Base-by-base conservation (phyloP, 2,329 filamentous ascomycete genomes). In the Ophiostoma pallidulum region DNA sequence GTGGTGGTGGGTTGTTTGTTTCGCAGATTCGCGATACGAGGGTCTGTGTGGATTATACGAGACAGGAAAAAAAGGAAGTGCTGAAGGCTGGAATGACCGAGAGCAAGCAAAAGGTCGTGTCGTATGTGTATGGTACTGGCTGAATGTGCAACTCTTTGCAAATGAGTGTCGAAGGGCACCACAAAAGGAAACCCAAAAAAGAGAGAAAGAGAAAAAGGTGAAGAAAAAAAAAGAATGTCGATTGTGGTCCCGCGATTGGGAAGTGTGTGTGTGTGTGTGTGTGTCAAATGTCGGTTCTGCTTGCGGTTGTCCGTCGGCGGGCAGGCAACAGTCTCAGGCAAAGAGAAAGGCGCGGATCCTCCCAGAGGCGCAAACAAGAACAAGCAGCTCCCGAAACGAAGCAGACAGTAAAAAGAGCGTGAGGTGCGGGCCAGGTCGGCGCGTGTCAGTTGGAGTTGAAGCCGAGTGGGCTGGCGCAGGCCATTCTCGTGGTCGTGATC, bases 401-500 rank as follows among this genome's bases (percentile, higher is more conserved):
- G 37, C 28, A 37, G 24, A 31, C 29, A 29, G 26, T 41, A 33
- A 35, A 45, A 47, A 36, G 31, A 47, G 29, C 37, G 29, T 40
- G 20, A 26, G 14, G 43, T 35, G 24, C 38, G n/a, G 24, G 33
- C 18, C 26, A 16, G 18, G 43, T n/a, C 8, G 26, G 16, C 24
- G 43, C 6, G 16, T 35, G 20, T 36, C 18, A 42, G 33, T 12
- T 31, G 20, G 24, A 32, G 45, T 39, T 41, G 48, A 51, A 16
- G 31, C 12, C 42, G 43, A 47, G 35, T 53, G 41, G 52, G 47
- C 50, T 46, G 45, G 50, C 48, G 52, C 56, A 54, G 53, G 54
- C 55, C 57, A 58, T 57, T 42, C 38, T 54, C 38, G 39, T 53
- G 41, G 16, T 49, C 43, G 44, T 31, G 10, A 40, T 58, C 51